phyloP scores from a whole-genome alignment of 139 green algal species.

The Closterium sp. region DNA sequence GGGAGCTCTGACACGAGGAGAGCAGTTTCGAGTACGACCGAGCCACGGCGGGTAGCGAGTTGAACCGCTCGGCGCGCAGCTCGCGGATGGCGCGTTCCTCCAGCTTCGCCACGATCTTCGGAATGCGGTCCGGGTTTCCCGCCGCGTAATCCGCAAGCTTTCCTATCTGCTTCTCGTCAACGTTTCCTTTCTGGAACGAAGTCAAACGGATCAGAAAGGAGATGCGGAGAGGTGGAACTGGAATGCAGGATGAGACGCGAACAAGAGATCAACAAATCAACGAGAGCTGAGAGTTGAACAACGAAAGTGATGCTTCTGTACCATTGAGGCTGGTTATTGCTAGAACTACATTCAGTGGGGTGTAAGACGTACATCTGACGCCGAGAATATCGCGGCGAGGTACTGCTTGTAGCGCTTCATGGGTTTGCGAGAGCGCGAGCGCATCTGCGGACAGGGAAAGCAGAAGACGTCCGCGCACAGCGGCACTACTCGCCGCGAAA shows the following conservation, averaged over 20 bases:
- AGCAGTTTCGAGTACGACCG: slow-evolving; percentile 29
- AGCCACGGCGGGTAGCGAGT: slow-evolving; percentile 2
- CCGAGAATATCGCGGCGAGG: slow-evolving; percentile 25
- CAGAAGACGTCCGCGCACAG: slow-evolving; percentile 11
- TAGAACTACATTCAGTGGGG: background rate
- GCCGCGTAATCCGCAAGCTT: slow-evolving; percentile 37
- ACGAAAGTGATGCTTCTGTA: background rate
- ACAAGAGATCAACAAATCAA: background rate
- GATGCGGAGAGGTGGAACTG: background rate
- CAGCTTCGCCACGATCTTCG: slow-evolving; percentile 39
- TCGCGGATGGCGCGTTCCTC: slow-evolving; percentile 14
- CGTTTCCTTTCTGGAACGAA: slow-evolving; percentile 10
- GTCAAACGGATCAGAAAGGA: background rate
- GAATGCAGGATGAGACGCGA: background rate
- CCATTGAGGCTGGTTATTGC: background rate
- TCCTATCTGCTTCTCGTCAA: slow-evolving; percentile 21
- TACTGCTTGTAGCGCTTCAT: slow-evolving; percentile 43
- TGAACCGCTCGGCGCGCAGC: background rate
- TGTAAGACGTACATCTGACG: slow-evolving; percentile 1
- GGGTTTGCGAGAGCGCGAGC: slow-evolving; percentile 6
- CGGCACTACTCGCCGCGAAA: slow-evolving; percentile 24
- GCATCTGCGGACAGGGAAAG: slow-evolving; percentile 32
- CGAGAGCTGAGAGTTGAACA: background rate
- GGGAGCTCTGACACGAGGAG: slow-evolving; percentile 14
- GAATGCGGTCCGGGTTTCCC: slow-evolving; percentile 28